Evolutionary conservation across 2,329 filamentous ascomycete species (phyloP).

Genomic region (Myotisia sp.): DNA sequence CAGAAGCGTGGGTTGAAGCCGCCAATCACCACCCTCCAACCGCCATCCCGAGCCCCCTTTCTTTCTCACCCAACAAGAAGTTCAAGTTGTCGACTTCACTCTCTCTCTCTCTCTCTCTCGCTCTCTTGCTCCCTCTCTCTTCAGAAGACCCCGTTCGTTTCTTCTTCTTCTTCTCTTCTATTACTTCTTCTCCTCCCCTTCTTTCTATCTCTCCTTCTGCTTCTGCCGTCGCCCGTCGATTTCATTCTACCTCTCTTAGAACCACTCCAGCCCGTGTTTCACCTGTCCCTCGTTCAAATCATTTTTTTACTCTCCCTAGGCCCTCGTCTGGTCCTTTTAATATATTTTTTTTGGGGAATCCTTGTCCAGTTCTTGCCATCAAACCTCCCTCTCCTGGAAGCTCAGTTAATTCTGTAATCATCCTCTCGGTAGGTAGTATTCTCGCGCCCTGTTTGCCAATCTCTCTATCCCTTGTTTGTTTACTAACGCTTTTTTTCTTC

Average conservation of each 20-base stretch:
- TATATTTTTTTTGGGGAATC: background rate
- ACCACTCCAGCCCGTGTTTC: constrained; percentile 11
- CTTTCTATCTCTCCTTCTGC: constrained; percentile 8
- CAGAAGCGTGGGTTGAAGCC: too few species aligned
- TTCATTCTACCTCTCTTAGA: background rate
- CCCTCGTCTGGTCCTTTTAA: background rate
- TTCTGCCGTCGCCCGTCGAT: background rate
- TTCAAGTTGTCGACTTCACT: constrained; percentile 8
- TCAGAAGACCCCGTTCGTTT: too few species aligned
- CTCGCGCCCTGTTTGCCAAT: constrained; percentile 11
- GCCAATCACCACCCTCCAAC: too few species aligned
- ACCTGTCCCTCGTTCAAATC: background rate
- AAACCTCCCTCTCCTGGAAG: constrained; percentile 10
- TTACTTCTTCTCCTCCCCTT: constrained; percentile 13
- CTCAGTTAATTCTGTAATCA: constrained; percentile 15
- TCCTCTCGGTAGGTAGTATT: too few species aligned
- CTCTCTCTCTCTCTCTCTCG: constrained; percentile 7
- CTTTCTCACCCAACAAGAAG: too few species aligned
- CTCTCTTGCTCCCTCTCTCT: constrained; percentile 20
- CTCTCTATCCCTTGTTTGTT: constrained; percentile 6
- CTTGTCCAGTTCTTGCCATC: background rate
- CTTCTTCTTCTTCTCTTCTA: constrained; percentile 19
- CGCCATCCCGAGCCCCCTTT: too few species aligned
- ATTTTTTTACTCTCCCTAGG: background rate
- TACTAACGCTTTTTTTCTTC: constrained; percentile 5